Percentiles rank a stretch among this genome's conserved stretches.
Evolutionary conservation across 805 yeast genomes (phyloP).

Genomic region (Starmerella stigmatis): DNA sequence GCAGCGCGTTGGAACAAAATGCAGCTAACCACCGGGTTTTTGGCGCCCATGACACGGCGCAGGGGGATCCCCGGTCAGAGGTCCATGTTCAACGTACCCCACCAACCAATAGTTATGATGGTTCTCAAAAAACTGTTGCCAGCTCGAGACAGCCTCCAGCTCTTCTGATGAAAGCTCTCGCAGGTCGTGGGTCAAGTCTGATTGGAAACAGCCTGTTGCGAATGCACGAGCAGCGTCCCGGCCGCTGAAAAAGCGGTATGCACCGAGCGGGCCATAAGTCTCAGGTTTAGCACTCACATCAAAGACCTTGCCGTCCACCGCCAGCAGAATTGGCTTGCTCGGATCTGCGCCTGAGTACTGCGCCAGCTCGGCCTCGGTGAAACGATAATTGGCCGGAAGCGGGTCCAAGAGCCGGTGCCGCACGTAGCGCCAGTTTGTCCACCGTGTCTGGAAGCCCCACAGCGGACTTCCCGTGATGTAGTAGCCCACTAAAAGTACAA

Average conservation of each 20-base stretch:
- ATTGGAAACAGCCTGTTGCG: conserved; percentile 58
- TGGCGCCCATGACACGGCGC: conserved; percentile 34
- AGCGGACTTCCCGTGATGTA: conserved; percentile 44
- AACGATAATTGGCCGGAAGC: conserved; percentile 22
- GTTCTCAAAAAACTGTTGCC: conserved; percentile 44
- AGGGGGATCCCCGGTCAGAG: conserved; percentile 42
- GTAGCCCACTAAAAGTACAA: conserved; percentile 12
- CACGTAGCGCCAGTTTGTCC: conserved; percentile 38
- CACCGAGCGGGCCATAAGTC: conserved; percentile 51
- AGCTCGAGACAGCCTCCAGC: conserved; percentile 34
- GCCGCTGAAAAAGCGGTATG: conserved; percentile 51
- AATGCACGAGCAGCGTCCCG: conserved; percentile 58
- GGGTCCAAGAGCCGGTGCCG: conserved; percentile 25
- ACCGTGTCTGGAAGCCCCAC: conserved; percentile 53
- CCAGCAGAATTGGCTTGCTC: conserved; percentile 45
- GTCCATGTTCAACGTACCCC: conserved; percentile 43
- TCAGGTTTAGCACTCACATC: conserved; percentile 47
- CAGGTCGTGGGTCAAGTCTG: conserved; percentile 55
- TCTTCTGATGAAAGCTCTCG: conserved; percentile 47
- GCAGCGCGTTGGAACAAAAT: neutral
- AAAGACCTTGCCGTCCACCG: conserved; percentile 49
- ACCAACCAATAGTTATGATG: conserved; percentile 50
- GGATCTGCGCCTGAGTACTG: conserved; percentile 43
- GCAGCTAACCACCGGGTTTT: conserved; percentile 7
- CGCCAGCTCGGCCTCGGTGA: conserved; percentile 41